Base-by-base conservation (phyloP, 208 protist genomes). In the Trypanosoma scelopori region DNA sequence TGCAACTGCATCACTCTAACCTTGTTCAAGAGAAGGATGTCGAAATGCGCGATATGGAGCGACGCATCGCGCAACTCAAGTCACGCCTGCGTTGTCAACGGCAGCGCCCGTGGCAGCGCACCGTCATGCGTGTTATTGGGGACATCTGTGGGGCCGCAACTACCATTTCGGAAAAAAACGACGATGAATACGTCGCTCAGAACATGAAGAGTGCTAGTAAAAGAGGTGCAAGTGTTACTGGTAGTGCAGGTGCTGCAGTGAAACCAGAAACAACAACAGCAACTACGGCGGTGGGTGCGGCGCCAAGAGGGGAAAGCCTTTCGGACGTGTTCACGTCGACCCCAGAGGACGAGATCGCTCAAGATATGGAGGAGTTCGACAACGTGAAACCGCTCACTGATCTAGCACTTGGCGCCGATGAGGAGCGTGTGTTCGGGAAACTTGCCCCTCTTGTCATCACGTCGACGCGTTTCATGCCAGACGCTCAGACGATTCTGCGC, bases 391-490 rank as follows among this genome's bases (percentile, higher is more conserved):
- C 20, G 6, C 22, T 53, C 5, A 3, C 35, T 13, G 22, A 56
- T 15, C 9, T 25, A 5, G 37, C 56, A 15, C 55, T 42, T 13
- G 76, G 69, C 30, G 48, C 39, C 22, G 83, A 96, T n/a, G 78
- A 89, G 52, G 79, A 87, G 48, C 82, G 90, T 11, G 59, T 96
- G 3, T 96, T 92, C 70, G 81, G 84, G n/a, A 48, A 81, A 39
- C 74, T 96, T 52, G 87, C 90, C 13, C 90, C 90, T 15, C 79
- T 93, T 56, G 82, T 96, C 30, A 75, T 96, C 23, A 74, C 64
- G 16, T 87, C 87, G 7, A 84, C 79, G 13, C 56, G 65, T 42
- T 63, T 80, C 41, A 71, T 96, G 67, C 87, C 87, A 12, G 86
- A 93, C 52, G 80, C 90, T 12, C 79, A 87, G n/a, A 53, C 79